Evolutionary conservation across 2,329 filamentous ascomycete genomes (phyloP).

Genomic region (Lachnellula willkommii): DNA sequence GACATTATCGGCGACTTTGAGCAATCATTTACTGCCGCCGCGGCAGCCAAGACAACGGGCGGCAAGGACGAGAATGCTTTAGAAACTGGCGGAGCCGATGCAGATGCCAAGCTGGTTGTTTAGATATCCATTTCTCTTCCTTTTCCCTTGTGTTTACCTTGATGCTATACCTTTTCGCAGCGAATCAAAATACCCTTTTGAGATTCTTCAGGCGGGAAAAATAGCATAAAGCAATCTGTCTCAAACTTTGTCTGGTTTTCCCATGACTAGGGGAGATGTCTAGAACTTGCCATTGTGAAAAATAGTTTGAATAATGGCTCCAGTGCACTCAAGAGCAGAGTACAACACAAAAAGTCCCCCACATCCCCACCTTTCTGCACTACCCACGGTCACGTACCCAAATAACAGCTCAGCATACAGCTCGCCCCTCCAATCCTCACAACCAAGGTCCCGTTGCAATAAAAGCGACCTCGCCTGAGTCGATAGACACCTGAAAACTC

Average conservation of each 20-base stretch:
- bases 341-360: conserved; percentile 50
- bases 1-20: conserved; percentile 96
- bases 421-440: conserved; percentile 46
- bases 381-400: conserved; percentile 45
- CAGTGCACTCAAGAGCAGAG: conserved; percentile 44
- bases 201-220: neutral
- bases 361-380: conserved; percentile 45
- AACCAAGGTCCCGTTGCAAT: conserved; percentile 28
- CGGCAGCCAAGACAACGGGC: conserved; percentile 35
- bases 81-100: conserved; percentile 15
- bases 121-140: conserved; percentile 4
- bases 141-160: neutral
- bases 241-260: no score
- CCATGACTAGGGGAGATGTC: no score
- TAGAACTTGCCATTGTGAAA: conserved; percentile 10
- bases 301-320: conserved; percentile 49
- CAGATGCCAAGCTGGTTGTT: conserved; percentile 26
- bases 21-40: conserved; percentile 70
- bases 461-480: conserved; percentile 19
- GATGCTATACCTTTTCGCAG: neutral
- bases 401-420: conserved; percentile 50
- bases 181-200: neutral
- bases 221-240: neutral
- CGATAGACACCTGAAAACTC: neutral
- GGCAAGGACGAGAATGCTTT: conserved; percentile 21